Conservation (phyloP, 2,329 filamentous ascomycete genomes). For the Fusarium hostae region DNA sequence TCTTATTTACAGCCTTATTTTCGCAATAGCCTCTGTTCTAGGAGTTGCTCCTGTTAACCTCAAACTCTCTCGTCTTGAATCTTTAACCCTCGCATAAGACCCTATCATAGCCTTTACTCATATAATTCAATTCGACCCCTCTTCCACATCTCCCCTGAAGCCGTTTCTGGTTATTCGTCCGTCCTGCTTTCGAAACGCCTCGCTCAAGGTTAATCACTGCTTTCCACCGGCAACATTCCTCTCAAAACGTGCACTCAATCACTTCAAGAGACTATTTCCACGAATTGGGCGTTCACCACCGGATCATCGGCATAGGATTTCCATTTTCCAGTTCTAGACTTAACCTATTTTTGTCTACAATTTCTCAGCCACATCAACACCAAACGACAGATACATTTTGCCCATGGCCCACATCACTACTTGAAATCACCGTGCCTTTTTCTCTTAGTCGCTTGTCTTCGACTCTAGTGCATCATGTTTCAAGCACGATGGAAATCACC, state of each 20-base stretch:
- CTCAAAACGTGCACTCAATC: background rate
- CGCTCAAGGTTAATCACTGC: constrained; percentile 26
- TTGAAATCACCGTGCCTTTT: background rate
- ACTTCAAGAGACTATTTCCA: background rate
- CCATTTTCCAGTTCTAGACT: background rate
- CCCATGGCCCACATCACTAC: background rate
- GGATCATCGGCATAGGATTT: constrained; percentile 11
- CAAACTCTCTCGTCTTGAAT: background rate
- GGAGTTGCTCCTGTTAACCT: background rate
- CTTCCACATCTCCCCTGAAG: background rate
- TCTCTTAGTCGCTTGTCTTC: background rate
- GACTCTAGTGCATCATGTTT: constrained; percentile 32
- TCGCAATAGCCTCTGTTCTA: background rate
- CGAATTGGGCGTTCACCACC: background rate
- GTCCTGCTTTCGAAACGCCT: constrained; percentile 19
- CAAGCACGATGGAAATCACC: constrained; percentile 40
- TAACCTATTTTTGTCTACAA: background rate
- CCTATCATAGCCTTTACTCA: background rate
- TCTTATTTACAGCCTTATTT: constrained; percentile 1
- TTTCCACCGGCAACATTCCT: constrained; percentile 21
- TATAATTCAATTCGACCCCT: background rate
- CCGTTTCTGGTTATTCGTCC: background rate
- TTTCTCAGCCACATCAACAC: background rate
- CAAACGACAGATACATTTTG: constrained; percentile 6
- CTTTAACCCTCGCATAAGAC: background rate